Base-by-base conservation (phyloP, 306 rosid species). In the Medicago lupulina region DNA sequence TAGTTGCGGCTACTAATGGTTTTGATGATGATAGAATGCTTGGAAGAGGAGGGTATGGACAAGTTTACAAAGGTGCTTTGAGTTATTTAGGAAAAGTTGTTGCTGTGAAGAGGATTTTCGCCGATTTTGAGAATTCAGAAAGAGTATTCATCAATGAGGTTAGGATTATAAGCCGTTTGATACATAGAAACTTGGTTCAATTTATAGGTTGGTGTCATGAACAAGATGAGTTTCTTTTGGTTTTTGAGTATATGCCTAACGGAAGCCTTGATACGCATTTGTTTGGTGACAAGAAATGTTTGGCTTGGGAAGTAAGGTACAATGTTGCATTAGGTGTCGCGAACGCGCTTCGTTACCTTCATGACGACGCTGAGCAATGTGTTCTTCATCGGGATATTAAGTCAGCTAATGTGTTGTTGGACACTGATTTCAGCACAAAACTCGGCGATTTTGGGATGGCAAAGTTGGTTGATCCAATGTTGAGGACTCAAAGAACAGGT, bases 361-460 rank as follows among this genome's bases (percentile, higher is more conserved):
- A 88, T 1, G 92, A 85, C 44, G 96, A 88, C 3, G 87, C 85
- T 2, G 87, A 88, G 44, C 86, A 85, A 38, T 83, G 85, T 63
- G 82, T 90, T 11, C 85, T 88, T 18, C 92, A 86, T 8, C 81
- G 92, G 19, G 96, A 88, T 28, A 86, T 88, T 3, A 90, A 88
- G 36, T 86, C 92, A 0, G 89, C 86, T 2, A 86, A 90, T 51
- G 73, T 90, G 43, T 36, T 90, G 38, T n/a, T 90, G 49, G 90
- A 90, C 71, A 71, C 58, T 0, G 82, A 86, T 67, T 90, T 87
- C 63, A 86, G 71, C 76, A 77, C 87, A 0, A 89, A 89, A 70
- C 87, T 89, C 19, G 87, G 89, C 0, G 90, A 89, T 63, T 89
- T 87, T 23, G 94, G 94, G 10, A 67, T 85, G 60, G 93, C 93